Conservation (phyloP, 768 basidiomycete species). For the Podaxis mareebaensis region DNA sequence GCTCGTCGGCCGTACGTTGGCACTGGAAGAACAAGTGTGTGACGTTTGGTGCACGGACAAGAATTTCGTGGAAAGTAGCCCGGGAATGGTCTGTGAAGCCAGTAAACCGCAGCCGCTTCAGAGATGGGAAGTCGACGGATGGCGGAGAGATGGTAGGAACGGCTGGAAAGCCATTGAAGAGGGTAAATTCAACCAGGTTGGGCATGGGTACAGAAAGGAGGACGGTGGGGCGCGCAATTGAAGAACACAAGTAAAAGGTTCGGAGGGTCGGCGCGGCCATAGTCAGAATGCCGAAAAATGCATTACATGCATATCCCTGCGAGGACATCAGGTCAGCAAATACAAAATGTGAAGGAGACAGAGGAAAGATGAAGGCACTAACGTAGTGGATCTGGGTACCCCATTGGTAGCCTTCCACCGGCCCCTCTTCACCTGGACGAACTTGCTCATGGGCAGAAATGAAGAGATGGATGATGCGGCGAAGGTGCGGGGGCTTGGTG, state of each 20-base stretch:
- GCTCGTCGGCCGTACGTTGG: conserved; percentile 1
- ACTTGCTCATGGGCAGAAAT: conserved; percentile 24
- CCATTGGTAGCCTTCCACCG: not conserved
- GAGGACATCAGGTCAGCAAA: conserved; percentile 1
- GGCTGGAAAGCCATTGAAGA: conserved; percentile 29
- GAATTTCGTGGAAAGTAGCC: conserved; percentile 23
- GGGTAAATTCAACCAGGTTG: conserved; percentile 24
- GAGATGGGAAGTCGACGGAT: conserved; percentile 22
- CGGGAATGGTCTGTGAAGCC: conserved; percentile 24
- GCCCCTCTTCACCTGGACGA: not conserved
- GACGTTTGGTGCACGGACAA: conserved; percentile 12
- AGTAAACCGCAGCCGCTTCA: conserved; percentile 24
- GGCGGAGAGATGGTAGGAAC: conserved; percentile 12
- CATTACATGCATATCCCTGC: conserved; percentile 20
- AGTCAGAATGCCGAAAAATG: conserved; percentile 22
- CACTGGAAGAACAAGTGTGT: conserved; percentile 10
- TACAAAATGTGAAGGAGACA: not conserved
- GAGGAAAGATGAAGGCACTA: not conserved
- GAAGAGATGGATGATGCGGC: conserved; percentile 30
- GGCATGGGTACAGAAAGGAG: conserved; percentile 26
- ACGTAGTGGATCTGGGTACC: conserved; percentile 13
- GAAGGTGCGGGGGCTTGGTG: conserved; percentile 21
- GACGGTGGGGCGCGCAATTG: conserved; percentile 21
- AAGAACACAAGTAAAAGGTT: conserved; percentile 26
- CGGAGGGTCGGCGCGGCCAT: conserved; percentile 23